Evolutionary conservation across 2,329 filamentous ascomycete species (phyloP).

Genomic region (Penicillium sp.): DNA sequence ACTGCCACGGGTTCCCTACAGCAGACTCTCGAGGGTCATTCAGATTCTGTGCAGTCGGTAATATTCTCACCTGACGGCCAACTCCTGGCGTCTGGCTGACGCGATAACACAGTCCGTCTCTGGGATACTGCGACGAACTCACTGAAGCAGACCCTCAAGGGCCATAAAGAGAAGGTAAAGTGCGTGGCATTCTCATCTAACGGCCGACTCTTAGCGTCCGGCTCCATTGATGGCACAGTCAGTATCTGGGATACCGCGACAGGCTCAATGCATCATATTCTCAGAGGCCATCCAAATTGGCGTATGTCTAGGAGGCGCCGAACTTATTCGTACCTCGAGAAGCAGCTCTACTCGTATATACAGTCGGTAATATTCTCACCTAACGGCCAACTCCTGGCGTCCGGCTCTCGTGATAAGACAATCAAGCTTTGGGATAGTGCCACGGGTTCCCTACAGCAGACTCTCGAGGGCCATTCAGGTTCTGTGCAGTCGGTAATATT

Average conservation of each 20-base stretch:
- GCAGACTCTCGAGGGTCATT: too few relatives aligned
- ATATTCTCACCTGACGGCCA: neutral
- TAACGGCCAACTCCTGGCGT: too few relatives aligned
- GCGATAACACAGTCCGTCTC: neutral
- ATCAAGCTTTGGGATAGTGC: neutral
- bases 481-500: neutral
- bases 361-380: too few relatives aligned
- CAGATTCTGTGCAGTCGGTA: neutral
- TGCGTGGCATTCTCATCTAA: too few relatives aligned
- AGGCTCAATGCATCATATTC: slow-evolving; percentile 14
- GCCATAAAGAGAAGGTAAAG: too few relatives aligned
- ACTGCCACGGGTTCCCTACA: neutral
- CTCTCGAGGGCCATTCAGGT: neutral
- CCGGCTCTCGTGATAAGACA: neutral
- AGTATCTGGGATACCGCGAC: neutral
- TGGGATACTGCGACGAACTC: neutral
- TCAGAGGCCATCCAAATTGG: neutral
- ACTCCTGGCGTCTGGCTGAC: neutral
- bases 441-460: neutral
- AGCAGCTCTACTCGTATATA: too few relatives aligned
- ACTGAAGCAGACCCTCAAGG: too few relatives aligned
- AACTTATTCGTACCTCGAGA: too few relatives aligned
- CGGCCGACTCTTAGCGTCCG: too few relatives aligned
- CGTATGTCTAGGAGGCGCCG: too few relatives aligned
- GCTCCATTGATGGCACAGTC: too few relatives aligned